phyloP scores from a whole-genome alignment of 2,329 filamentous ascomycete species.

The Fusarium miscanthi region DNA sequence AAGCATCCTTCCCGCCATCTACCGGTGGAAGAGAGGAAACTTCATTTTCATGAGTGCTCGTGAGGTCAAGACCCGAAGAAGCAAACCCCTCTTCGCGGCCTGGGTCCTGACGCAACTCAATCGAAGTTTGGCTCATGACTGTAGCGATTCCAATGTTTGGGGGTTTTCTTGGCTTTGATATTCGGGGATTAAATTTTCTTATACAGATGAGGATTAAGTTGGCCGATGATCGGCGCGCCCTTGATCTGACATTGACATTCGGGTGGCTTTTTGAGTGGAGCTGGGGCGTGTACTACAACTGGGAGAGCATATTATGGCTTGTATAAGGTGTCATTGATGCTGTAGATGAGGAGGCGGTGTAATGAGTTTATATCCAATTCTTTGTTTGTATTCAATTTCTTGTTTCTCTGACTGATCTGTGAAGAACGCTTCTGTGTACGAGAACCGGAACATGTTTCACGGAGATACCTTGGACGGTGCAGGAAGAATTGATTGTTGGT shows the following conservation, averaged over 20 bases:
- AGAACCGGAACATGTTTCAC: background rate
- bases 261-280: background rate
- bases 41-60: background rate
- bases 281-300: background rate
- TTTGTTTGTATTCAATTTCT: background rate
- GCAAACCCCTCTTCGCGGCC: background rate
- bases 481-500: rapidly evolving
- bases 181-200: background rate
- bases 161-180: background rate
- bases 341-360: background rate
- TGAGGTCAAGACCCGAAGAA: background rate
- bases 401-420: rapidly evolving
- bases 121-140: conserved; percentile 4
- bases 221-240: conserved; percentile 12
- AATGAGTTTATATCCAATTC: background rate
- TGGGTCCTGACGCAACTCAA: background rate
- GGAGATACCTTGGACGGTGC: rapidly evolving
- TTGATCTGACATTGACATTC: conserved; percentile 12
- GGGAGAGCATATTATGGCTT: no score
- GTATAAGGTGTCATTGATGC: rapidly evolving
- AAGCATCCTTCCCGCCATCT: conserved; percentile 50
- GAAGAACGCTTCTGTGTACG: background rate
- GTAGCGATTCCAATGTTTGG: rapidly evolving
- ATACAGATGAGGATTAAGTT: background rate
- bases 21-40: conserved; percentile 42